Percentiles rank a stretch among this genome's conserved stretches.
phyloP scores from a whole-genome alignment of 208 protist species.

The Angomonas deanei region DNA sequence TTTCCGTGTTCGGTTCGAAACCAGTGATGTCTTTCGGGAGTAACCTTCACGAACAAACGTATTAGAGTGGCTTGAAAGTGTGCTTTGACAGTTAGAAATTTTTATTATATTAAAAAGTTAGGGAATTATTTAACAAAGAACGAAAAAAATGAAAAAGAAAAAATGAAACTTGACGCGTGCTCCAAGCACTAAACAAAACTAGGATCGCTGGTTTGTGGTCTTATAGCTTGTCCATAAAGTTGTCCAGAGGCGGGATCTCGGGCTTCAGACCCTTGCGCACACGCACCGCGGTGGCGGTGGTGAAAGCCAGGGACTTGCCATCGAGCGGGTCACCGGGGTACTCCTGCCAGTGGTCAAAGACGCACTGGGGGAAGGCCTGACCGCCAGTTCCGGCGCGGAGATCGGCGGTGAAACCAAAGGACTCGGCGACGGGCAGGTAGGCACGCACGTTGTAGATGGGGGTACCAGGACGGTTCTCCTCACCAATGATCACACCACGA shows the following conservation, averaged over 20 bases:
- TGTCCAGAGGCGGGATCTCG: conserved; percentile 89
- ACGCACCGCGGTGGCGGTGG: conserved; percentile 83
- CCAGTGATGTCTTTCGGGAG: too few relatives aligned
- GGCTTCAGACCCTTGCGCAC: conserved; percentile 97
- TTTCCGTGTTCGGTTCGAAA: too few relatives aligned
- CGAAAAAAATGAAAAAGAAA: neutral
- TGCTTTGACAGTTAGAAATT: too few relatives aligned
- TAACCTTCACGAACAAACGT: neutral
- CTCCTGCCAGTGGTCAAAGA: conserved; percentile 98
- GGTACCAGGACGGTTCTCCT: conserved; percentile 94
- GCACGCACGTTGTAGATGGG: conserved; percentile 97
- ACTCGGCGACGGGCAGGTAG: conserved; percentile 98
- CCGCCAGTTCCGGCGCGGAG: conserved; percentile 94
- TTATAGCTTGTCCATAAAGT: conserved; percentile 96
- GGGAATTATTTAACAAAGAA: neutral
- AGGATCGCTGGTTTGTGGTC: neutral
- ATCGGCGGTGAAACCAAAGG: conserved; percentile 96
- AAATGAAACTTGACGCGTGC: neutral
- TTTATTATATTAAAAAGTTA: neutral
- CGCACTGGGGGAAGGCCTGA: conserved; percentile 95
- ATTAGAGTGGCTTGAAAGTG: neutral
- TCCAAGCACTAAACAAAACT: too few relatives aligned
- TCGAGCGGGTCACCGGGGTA: conserved; percentile 88
- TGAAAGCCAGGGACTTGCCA: conserved; percentile 43
- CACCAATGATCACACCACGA: conserved; percentile 95